These are phyloP conservation scores for Botrytis pseudocinerea DNA, from an alignment of 2,329 filamentous ascomycete genomes.

Conservation along the genomic window DNA sequence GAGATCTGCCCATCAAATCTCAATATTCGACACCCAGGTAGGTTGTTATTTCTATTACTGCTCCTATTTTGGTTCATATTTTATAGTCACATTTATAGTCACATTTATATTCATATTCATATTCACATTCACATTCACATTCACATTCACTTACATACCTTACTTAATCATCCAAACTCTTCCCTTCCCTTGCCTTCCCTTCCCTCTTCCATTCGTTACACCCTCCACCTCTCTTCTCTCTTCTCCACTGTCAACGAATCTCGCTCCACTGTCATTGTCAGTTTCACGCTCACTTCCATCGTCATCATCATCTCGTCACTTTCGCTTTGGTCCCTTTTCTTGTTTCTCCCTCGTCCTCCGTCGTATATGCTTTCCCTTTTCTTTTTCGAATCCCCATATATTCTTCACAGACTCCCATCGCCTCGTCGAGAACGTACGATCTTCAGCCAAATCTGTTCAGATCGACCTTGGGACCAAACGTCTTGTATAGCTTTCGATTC, in stretches of 20 bases:
- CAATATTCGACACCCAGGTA: not conserved
- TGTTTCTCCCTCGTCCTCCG: not conserved
- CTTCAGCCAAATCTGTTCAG: not conserved
- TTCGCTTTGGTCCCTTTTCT: slow-evolving; percentile 2
- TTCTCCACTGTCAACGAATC: not conserved
- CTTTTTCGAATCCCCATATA: not conserved
- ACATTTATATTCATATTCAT: not conserved
- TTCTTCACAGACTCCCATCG: not conserved
- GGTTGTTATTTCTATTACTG: not conserved
- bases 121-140: not conserved
- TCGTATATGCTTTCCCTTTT: not conserved
- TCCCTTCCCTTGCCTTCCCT: not conserved
- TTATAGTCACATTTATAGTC: too few relatives aligned
- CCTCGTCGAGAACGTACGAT: slow-evolving; percentile 16
- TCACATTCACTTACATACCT: not conserved
- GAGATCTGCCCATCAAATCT: not conserved
- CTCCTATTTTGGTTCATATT: not conserved
- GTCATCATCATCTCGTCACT: slow-evolving; percentile 2
- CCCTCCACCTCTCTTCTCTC: not conserved
- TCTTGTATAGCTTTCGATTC: not conserved
- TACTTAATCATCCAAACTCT: not conserved
- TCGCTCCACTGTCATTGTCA: not conserved
- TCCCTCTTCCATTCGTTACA: not conserved
- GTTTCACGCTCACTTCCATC: not conserved
- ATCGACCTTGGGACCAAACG: not conserved